Percentiles rank a stretch among this genome's conserved stretches.
These are phyloP conservation scores for Saccharomycopsis lassenensis DNA, from an alignment of 805 yeast species.

Conservation along the genomic window DNA sequence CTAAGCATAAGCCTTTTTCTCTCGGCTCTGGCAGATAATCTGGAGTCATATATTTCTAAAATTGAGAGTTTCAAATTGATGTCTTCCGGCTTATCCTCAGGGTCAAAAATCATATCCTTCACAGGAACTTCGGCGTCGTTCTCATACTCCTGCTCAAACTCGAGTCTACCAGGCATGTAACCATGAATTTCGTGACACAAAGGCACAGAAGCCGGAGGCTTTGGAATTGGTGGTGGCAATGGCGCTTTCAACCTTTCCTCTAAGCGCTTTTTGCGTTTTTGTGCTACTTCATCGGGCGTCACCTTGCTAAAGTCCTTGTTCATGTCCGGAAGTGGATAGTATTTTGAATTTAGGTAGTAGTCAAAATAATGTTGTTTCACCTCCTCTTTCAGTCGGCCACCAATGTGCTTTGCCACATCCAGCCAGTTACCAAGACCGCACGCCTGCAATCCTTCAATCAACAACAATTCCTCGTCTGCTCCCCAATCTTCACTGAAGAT, in stretches of 20 bases:
- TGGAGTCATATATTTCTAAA: constrained; percentile 78
- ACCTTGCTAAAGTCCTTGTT: constrained; percentile 52
- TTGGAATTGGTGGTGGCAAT: constrained; percentile 71
- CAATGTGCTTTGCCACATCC: constrained; percentile 93
- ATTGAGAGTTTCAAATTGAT: constrained; percentile 82
- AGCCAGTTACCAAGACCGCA: constrained; percentile 96
- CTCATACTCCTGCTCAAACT: constrained; percentile 92
- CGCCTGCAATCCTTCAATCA: constrained; percentile 87
- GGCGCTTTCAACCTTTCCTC: constrained; percentile 66
- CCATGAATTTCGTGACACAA: constrained; percentile 96
- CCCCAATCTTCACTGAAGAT: constrained; percentile 91
- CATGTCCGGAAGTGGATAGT: constrained; percentile 87
- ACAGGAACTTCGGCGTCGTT: constrained; percentile 93
- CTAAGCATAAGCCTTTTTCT: constrained; percentile 72
- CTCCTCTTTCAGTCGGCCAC: constrained; percentile 85
- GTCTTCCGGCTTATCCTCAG: constrained; percentile 82
- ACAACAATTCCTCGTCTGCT: constrained; percentile 87
- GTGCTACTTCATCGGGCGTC: constrained; percentile 58
- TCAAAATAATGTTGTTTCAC: constrained; percentile 73
- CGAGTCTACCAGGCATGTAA: constrained; percentile 97
- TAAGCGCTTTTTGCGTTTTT: constrained; percentile 55
- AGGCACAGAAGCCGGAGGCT: constrained; percentile 88
- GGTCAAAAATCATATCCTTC: constrained; percentile 92
- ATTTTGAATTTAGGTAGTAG: constrained; percentile 54
- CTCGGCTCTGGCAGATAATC: constrained; percentile 87